Conservation (phyloP, 2,329 filamentous ascomycete genomes). For the Aspergillus sp. region DNA sequence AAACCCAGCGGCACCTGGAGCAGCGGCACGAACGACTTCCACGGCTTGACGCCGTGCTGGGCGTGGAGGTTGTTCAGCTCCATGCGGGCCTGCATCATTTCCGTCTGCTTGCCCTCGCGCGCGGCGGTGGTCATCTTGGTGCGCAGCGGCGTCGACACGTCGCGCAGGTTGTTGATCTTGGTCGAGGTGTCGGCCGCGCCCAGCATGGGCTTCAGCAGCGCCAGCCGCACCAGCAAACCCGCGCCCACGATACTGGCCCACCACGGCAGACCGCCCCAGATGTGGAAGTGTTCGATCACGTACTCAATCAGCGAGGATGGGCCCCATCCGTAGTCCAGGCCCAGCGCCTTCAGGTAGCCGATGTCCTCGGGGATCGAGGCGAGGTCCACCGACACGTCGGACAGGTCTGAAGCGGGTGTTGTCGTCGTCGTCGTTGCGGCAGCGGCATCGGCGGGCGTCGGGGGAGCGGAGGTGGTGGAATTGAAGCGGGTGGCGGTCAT, state of each 20-base stretch:
- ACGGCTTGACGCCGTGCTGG: slow-evolving; percentile 53
- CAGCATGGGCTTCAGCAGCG: slow-evolving; percentile 65
- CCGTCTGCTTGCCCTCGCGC: slow-evolving; percentile 45
- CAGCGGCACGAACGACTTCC: slow-evolving; percentile 55
- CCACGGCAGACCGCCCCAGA: slow-evolving; percentile 76
- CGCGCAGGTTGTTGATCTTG: slow-evolving; percentile 60
- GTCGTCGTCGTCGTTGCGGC: slow-evolving; percentile 10
- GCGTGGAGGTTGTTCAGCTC: slow-evolving; percentile 54
- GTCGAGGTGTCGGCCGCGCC: slow-evolving; percentile 61
- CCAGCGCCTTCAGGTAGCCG: slow-evolving; percentile 78
- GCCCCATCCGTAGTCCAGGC: slow-evolving; percentile 84
- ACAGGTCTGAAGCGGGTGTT: slow-evolving; percentile 22
- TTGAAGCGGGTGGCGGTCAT: slow-evolving; percentile 36
- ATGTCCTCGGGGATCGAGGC: slow-evolving; percentile 68
- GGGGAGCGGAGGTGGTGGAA: slow-evolving; percentile 28
- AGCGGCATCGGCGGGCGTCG: slow-evolving; percentile 14
- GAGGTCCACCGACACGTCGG: slow-evolving; percentile 25
- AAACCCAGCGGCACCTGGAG: slow-evolving; percentile 70
- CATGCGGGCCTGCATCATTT: slow-evolving; percentile 45
- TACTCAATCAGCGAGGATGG: slow-evolving; percentile 72
- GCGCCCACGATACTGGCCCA: slow-evolving; percentile 69
- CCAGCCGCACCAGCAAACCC: slow-evolving; percentile 62
- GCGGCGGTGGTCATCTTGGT: slow-evolving; percentile 51
- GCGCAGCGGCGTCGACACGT: slow-evolving; percentile 55
- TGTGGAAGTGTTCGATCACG: slow-evolving; percentile 76